Conservation (phyloP, 2,329 filamentous ascomycete species). For the Coniochaeta prunicola region DNA sequence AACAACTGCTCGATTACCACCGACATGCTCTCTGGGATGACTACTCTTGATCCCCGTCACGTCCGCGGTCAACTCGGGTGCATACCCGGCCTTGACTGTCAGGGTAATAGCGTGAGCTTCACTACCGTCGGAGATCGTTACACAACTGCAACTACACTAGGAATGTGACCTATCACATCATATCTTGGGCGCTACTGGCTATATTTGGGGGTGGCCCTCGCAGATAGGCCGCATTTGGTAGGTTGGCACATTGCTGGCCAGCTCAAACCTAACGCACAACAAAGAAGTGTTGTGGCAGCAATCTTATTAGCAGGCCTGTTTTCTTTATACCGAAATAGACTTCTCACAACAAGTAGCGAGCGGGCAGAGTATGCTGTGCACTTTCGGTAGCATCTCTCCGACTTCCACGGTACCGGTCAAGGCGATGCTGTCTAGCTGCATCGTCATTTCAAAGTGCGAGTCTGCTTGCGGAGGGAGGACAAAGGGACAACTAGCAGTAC, state of each 20-base stretch:
- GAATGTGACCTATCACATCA: background rate
- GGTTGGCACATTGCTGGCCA: background rate
- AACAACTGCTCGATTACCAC: conserved; percentile 9
- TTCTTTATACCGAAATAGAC: background rate
- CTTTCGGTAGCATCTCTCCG: background rate
- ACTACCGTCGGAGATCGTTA: conserved; percentile 2
- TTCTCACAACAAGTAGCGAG: background rate
- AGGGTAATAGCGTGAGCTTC: conserved; percentile 4
- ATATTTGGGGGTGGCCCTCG: background rate
- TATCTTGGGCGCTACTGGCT: no score
- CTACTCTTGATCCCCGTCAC: conserved; percentile 5
- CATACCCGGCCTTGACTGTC: conserved; percentile 5
- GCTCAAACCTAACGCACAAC: background rate
- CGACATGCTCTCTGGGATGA: conserved; percentile 10
- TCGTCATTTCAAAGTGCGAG: background rate
- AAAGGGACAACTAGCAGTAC: background rate
- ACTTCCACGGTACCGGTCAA: background rate
- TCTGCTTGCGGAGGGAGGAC: background rate
- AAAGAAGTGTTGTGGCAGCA: background rate
- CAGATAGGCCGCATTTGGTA: background rate
- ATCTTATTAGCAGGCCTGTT: background rate
- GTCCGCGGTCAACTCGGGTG: conserved; percentile 7
- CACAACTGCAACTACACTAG: background rate
- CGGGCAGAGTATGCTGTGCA: background rate
- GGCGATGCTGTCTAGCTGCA: background rate